Percentiles rank a stretch among this genome's conserved stretches.
Evolutionary conservation across 2,329 filamentous ascomycete species (phyloP).

Genomic region (Xylaria sp.): DNA sequence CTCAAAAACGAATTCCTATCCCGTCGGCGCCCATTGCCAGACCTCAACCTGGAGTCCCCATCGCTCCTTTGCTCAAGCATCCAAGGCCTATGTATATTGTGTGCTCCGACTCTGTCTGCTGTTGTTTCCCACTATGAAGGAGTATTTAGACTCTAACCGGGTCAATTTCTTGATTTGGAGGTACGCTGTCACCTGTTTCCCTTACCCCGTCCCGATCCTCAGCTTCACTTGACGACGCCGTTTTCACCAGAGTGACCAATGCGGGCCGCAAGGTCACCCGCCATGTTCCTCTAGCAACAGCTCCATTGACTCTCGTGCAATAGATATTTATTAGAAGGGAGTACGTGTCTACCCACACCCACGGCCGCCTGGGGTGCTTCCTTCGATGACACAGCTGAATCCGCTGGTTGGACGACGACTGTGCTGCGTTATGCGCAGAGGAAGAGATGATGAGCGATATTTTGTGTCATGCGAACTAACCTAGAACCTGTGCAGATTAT

Average conservation of each 20-base stretch:
- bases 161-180: constrained; percentile 75
- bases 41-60: constrained; percentile 3
- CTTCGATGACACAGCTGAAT: constrained; percentile 7
- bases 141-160: constrained; percentile 69
- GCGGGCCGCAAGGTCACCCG: constrained; percentile 6
- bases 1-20: constrained; percentile 27
- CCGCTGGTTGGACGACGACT: constrained; percentile 25
- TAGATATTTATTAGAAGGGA: constrained; percentile 67
- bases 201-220: constrained; percentile 26
- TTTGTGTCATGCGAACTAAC: constrained; percentile 44
- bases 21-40: constrained; percentile 19
- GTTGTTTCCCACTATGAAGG: constrained; percentile 56
- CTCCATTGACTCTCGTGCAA: constrained; percentile 34
- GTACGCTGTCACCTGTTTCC: constrained; percentile 54
- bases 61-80: constrained; percentile 1
- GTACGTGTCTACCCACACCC: constrained; percentile 51
- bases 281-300: constrained; percentile 21
- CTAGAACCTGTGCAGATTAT: constrained; percentile 59
- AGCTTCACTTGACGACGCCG: constrained; percentile 23
- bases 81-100: constrained; percentile 1
- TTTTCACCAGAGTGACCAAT: constrained; percentile 21
- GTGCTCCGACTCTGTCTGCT: constrained; percentile 13
- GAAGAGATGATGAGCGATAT: constrained; percentile 23
- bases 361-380: constrained; percentile 1
- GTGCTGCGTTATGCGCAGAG: constrained; percentile 27